Base-by-base conservation (phyloP, 495 filamentous ascomycete species). In the Penicillium coprophilum region DNA sequence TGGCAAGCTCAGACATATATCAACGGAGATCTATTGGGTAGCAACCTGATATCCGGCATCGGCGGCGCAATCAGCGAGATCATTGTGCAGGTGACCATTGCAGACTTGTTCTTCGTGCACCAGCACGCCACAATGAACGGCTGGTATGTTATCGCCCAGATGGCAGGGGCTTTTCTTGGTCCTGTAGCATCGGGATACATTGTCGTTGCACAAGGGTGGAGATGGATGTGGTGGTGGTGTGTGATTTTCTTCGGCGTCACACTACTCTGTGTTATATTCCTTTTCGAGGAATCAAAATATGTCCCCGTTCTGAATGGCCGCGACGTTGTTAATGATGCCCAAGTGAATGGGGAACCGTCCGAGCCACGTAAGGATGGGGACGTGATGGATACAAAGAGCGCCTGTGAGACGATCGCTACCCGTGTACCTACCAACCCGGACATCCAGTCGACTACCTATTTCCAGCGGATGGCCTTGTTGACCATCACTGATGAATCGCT, bases 191-290 rank as follows among this genome's bases (percentile, higher is more conserved):
- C 73, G 28, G 79, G 80, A 0, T 75, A 76, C 49, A 71, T 77
- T 20, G 72, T 73, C 0, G 62, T 66, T 13, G 67, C 69, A 32
- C 72, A 78, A 43, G 76, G 76, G 2, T 82, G 78, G 79, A 58
- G 73, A 21, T 81, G 79, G 78, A 72, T 77, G 36, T 81, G 76
- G 70, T 82, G 78, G 79, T 80, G 75, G 72, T 71, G 64, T 41
- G 68, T 69, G 2, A 79, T 81, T 17, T 69, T 80, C 55, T 70
- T 78, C 24, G 78, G 68, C 0, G 54, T 75, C 19, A 64, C 66
- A 4, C 27, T 80, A 6, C 9, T 76, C 30, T 62, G 71, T 21
- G 61, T 73, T 6, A 27, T 73, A 0, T 76, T 82, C 50, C 57
- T 66, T 11, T 76, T 71, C 24, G 75, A 80, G 55, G 78, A 82